Evolutionary conservation across 805 yeast genomes (phyloP), one percentile per base, ranked within the genome.

Genomic region (Candida parachauliodes): DNA sequence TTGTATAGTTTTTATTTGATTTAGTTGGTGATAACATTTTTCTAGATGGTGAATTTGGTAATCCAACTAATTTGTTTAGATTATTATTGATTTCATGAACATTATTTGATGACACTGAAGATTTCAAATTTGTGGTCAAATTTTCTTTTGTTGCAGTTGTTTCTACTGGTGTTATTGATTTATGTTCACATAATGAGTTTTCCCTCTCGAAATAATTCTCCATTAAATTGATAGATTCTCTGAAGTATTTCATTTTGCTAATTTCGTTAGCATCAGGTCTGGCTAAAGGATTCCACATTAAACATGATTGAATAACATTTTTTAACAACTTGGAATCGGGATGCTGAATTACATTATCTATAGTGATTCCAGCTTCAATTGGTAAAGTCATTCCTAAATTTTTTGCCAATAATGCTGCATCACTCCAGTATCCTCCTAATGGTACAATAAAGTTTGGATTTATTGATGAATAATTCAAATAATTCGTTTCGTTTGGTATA

Each of bases 271-370:
- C 82, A 26, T 73, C 70, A 0, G 77, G 72, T 46, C 94, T 69
- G n/a, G 58, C 53, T n/a, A 59, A 57, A 2, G 96, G 94, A 58
- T 87, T 81, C 96, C 96, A 88, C 35, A 71, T 62, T 23, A 88
- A 64, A 48, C 89, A 83, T 1, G 58, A 49, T 43, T 56, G 58
- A 7, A 70, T 72, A 42, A 62, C 62, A 37, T 58, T 69, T 47
- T 51, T 75, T 50, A 58, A 71, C 52, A 55, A 70, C 48, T 40
- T 57, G 47, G 50, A 59, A 27, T 70, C 75, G 0, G 72, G 59
- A 41, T 72, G 60, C 7, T 72, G 65, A 5, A 81, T 53, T 8
- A 81, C 44, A 4, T 65, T 57, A 11, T 68, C 62, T 8, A 81
- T 60, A 8, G 62, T 62, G 3, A 65, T 46, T 1, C 89, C 88